These are phyloP conservation scores for Aphanocladium album DNA, from an alignment of 2,329 filamentous ascomycete genomes.

Conservation along the genomic window DNA sequence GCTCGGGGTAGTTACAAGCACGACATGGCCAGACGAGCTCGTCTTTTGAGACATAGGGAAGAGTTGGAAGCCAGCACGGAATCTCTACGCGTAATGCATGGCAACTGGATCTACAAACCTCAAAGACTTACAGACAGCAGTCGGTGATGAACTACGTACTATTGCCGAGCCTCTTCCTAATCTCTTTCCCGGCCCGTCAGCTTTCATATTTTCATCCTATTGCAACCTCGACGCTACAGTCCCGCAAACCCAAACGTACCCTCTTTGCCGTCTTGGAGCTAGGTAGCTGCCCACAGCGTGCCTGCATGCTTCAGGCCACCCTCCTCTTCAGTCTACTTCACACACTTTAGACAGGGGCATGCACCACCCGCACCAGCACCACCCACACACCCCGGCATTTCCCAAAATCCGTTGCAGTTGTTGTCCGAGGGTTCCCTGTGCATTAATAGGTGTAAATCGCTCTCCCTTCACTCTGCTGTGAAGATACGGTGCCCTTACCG, in stretches of 20 bases:
- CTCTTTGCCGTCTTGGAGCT: neutral
- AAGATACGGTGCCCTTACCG: neutral
- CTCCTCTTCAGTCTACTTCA: neutral
- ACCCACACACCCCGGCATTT: slow-evolving; percentile 4
- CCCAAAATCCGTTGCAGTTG: neutral
- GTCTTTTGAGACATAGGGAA: neutral
- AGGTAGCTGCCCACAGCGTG: neutral
- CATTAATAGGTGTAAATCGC: neutral
- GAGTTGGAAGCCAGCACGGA: neutral
- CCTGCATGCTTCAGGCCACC: slow-evolving; percentile 1
- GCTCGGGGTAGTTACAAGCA: neutral
- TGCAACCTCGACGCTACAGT: neutral
- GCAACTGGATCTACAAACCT: neutral
- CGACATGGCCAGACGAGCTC: neutral
- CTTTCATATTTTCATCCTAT: neutral
- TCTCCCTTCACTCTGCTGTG: neutral
- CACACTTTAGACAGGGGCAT: slow-evolving; percentile 1
- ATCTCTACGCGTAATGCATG: neutral
- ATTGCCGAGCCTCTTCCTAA: neutral
- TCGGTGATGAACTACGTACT: neutral
- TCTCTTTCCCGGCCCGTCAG: neutral
- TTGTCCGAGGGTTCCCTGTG: neutral
- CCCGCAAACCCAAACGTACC: neutral
- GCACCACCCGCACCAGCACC: neutral
- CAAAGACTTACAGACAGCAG: neutral